Evolutionary conservation across 306 rosid species (phyloP), one percentile per base, ranked within the genome.

Genomic region (Adenanthera pavonina): DNA sequence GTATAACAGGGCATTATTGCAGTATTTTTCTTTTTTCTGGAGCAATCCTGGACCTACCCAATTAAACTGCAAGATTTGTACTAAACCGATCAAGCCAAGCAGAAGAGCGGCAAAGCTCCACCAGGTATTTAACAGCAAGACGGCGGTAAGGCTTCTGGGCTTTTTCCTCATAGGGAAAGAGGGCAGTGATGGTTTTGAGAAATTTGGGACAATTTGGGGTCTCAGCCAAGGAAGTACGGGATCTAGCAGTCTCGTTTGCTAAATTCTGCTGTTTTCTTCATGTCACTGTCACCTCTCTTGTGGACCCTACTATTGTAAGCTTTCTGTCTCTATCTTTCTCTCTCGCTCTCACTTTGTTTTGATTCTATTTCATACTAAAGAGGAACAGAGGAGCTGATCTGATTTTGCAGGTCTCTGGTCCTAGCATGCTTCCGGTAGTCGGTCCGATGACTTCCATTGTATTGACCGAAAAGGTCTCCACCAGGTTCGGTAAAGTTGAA

Each of bases 351-450:
- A 11, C 38, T 35, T 14, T 43, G 52, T 19, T n/a, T 64, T 3
- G 13, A 75, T 49, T 73, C 19, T 72, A 40, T 72, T 64, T 54
- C 64, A 25, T 54, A 52, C 65, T 61, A 65, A 70, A 46, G 49
- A 40, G 73, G 34, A 65, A 9, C 71, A 66, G 16, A 34, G 41
- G 34, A 1, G 41, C 41, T 60, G 60, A 72, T 88, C 34, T 40
- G 5, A 14, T 78, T 84, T 54, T 84, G 88, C 89, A 94, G 98
- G 44, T 83, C 66, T 12, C 6, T 57, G 98, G 98, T 77, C 91
- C 98, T 69, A 94, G 98, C 85, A 94, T 94, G 98, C 87, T 92
- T 86, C 98, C 97, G 16, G 36, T 89, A 60, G 51, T 94, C 0
- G 87, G 81, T 68, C 74, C 82, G 47, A 82, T 69, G 0, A 62